Conservation (phyloP, 805 yeast species). For the Ogataea polymorpha region DNA sequence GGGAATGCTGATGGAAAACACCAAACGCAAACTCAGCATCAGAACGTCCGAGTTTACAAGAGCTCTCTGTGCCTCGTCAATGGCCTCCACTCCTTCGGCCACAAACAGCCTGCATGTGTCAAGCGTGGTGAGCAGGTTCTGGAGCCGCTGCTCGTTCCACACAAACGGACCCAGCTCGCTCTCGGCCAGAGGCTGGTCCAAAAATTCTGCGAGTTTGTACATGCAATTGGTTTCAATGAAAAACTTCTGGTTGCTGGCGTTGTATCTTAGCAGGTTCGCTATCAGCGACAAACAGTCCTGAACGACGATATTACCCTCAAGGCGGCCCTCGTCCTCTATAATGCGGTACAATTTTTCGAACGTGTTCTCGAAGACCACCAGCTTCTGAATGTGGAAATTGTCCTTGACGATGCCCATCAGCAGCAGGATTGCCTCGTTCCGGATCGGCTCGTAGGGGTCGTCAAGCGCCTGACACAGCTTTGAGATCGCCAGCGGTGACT, state of each 20-base stretch:
- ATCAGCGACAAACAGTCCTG: conserved; percentile 83
- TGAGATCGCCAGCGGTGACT: conserved; percentile 77
- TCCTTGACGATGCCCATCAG: conserved; percentile 78
- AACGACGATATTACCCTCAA: conserved; percentile 84
- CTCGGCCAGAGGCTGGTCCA: conserved; percentile 57
- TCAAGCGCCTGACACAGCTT: conserved; percentile 61
- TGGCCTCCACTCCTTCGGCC: conserved; percentile 65
- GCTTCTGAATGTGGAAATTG: conserved; percentile 81
- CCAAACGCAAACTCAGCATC: conserved; percentile 61
- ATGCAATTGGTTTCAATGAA: conserved; percentile 84
- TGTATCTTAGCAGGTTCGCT: conserved; percentile 69
- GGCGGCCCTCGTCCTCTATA: conserved; percentile 82
- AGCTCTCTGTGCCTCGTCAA: conserved; percentile 56
- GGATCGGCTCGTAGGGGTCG: conserved; percentile 74
- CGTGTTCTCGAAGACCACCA: conserved; percentile 92
- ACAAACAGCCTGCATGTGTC: conserved; percentile 75
- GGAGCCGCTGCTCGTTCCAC: conserved; percentile 76
- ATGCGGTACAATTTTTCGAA: conserved; percentile 80
- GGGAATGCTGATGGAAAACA: conserved; percentile 65
- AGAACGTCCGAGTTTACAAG: conserved; percentile 62
- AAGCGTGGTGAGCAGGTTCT: conserved; percentile 62
- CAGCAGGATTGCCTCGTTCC: conserved; percentile 85
- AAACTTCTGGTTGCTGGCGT: conserved; percentile 84
- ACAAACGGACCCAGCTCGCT: conserved; percentile 42
- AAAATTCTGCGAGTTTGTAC: conserved; percentile 56